Conservation (phyloP, 1,284 basidiomycete genomes). For the Ganoderma sinense region DNA sequence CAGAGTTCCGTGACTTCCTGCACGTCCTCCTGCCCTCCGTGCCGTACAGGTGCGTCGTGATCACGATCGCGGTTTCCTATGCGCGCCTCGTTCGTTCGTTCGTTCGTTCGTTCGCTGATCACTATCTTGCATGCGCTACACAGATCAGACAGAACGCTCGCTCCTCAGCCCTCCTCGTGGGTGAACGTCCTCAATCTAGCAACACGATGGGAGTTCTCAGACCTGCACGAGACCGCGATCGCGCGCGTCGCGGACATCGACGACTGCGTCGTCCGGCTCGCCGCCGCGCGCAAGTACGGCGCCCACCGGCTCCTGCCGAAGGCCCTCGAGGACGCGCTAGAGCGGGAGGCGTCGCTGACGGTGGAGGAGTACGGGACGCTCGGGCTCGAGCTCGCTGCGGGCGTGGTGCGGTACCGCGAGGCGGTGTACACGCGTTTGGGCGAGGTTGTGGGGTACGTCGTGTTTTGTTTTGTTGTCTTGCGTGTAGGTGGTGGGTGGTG, state of each 20-base stretch:
- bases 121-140: background rate
- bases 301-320: background rate
- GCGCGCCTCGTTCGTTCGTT: background rate
- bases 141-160: background rate
- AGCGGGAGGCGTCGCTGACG: background rate
- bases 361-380: conserved; percentile 5
- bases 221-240: background rate
- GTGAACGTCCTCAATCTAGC: conserved; percentile 2
- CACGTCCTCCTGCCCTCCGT: background rate
- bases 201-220: background rate
- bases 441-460: background rate
- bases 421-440: background rate
- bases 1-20: conserved; percentile 7
- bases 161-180: background rate
- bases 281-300: background rate
- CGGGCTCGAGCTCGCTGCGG: background rate
- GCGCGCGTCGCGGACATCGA: background rate
- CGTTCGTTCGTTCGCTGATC: background rate
- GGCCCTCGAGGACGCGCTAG: conserved; percentile 9
- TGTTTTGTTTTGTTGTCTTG: background rate
- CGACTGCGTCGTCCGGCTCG: conserved; percentile 11
- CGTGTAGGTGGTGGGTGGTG: background rate
- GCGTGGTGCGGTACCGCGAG: conserved; percentile 3
- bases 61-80: background rate
- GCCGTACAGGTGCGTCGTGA: background rate